These are phyloP conservation scores for Collybiopsis luxurians DNA, from an alignment of 768 basidiomycete species.

Conservation along the genomic window DNA sequence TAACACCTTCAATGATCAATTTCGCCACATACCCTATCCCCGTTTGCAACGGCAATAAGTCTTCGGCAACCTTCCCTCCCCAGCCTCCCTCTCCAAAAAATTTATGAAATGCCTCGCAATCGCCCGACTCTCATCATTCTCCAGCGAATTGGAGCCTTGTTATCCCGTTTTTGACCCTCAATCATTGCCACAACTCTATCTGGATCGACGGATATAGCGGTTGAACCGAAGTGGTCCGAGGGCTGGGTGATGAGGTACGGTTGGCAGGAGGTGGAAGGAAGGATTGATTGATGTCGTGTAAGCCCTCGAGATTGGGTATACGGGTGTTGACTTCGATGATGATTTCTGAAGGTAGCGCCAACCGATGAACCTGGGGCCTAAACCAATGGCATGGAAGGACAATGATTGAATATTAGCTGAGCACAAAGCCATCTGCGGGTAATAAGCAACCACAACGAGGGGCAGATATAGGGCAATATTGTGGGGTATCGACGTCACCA, in stretches of 20 bases:
- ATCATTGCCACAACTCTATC: slow-evolving; percentile 46
- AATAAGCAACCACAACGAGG: too few relatives aligned
- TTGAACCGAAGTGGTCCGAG: slow-evolving; percentile 41
- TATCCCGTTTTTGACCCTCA: slow-evolving; percentile 39
- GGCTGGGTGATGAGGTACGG: too few relatives aligned
- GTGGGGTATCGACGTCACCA: too few relatives aligned
- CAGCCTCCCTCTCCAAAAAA: slow-evolving; percentile 39
- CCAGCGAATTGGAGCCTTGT: slow-evolving; percentile 44
- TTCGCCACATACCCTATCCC: slow-evolving; percentile 39
- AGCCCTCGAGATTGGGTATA: slow-evolving; percentile 43
- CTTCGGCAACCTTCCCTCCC: too few relatives aligned
- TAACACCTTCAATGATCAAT: slow-evolving; percentile 33
- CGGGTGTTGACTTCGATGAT: too few relatives aligned
- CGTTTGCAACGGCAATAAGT: slow-evolving; percentile 44
- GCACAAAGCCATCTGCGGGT: too few relatives aligned
- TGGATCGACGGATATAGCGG: slow-evolving; percentile 45
- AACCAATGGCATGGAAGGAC: too few relatives aligned
- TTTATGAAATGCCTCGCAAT: slow-evolving; percentile 44
- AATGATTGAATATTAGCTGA: too few relatives aligned
- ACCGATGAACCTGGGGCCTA: slow-evolving; percentile 47
- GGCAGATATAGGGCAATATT: too few relatives aligned
- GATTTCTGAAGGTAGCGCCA: slow-evolving; percentile 44
- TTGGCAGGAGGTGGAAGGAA: slow-evolving; percentile 42
- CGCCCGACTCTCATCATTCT: slow-evolving; percentile 39
- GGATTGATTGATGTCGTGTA: slow-evolving; percentile 47